Evolutionary conservation across 2,329 filamentous ascomycete species (phyloP), one percentile per base, ranked within the genome.

Genomic region (Ascochyta clinopodiicola): DNA sequence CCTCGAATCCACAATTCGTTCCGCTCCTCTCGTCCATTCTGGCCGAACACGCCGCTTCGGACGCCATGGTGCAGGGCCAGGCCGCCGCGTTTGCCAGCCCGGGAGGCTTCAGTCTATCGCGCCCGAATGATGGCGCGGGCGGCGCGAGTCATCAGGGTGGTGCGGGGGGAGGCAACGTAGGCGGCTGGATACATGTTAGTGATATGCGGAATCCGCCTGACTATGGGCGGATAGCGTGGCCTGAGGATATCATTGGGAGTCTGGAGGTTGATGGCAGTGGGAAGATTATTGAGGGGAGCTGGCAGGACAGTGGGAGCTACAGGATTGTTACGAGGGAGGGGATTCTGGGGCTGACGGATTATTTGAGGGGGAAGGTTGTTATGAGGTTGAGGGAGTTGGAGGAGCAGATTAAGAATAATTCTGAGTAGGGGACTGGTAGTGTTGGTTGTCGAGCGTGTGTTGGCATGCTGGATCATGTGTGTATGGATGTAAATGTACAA

Each of bases 181-280:
- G 85, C 19, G 86, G 86, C 1, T 87, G 81, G 75, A 83, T 88
- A 36, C 86, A 88, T 66, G 78, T 88, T n/a, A 86, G 81, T 34
- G 86, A 88, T 64, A 71, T 73, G 66, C 75, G 86, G 56, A 81
- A 83, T 57, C 84, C 85, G 32, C 85, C 86, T 2, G 86, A 88
- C 56, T 88, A 80, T 71, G 86, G 86, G 1, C 71, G 86, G n/a
- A 86, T 87, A 58, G 83, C 86, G 46, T 86, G 82, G 81, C 85
- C 86, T 0, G 86, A 88, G 68, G 86, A 88, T 72, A 88, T 88
- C 44, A 84, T 88, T 66, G 86, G 86, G 13, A 87, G 84, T 62
- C 67, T 88, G 22, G 85, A 88, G 70, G 82, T 88, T 4, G 84
- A 87, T 72, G 79, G 78, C 0, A 60, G 79, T 17, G 86, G 86